phyloP scores from a whole-genome alignment of 768 basidiomycete species.

The Russula dissimulans region DNA sequence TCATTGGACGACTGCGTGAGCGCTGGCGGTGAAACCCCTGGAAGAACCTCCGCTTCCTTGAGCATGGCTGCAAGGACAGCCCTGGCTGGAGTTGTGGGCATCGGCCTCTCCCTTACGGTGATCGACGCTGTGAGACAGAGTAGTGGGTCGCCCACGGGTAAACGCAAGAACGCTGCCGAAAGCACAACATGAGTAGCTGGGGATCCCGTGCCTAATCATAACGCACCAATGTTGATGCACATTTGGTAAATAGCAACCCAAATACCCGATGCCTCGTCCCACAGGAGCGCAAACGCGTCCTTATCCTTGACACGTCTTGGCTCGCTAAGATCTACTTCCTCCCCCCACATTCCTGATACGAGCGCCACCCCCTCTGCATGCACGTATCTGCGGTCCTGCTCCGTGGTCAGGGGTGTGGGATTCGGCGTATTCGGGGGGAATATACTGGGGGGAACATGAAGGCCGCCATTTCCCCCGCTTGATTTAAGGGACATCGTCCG shows the following conservation, averaged over 20 bases:
- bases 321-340: conserved; percentile 36
- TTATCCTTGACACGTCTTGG: conserved; percentile 17
- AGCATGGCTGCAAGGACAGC: conserved; percentile 29
- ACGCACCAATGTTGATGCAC: conserved; percentile 71
- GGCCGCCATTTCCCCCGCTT: neutral
- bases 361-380: conserved; percentile 70
- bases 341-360: conserved; percentile 68
- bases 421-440: conserved; percentile 79
- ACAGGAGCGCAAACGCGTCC: conserved; percentile 58
- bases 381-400: conserved; percentile 68
- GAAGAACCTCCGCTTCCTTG: conserved; percentile 25
- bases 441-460: conserved; percentile 44
- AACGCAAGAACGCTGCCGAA: conserved; percentile 38
- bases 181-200: neutral
- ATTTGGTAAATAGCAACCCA: conserved; percentile 83
- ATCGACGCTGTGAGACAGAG: conserved; percentile 77
- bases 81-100: conserved; percentile 37
- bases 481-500: conserved; percentile 41
- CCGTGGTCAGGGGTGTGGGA: conserved; percentile 66
- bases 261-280: conserved; percentile 45
- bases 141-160: conserved; percentile 61
- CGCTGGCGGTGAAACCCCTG: conserved; percentile 27
- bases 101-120: conserved; percentile 77
- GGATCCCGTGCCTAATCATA: neutral
- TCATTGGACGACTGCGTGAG: conserved; percentile 22